Base-by-base conservation (phyloP, 495 filamentous ascomycete genomes). In the Platismatia glauca region DNA sequence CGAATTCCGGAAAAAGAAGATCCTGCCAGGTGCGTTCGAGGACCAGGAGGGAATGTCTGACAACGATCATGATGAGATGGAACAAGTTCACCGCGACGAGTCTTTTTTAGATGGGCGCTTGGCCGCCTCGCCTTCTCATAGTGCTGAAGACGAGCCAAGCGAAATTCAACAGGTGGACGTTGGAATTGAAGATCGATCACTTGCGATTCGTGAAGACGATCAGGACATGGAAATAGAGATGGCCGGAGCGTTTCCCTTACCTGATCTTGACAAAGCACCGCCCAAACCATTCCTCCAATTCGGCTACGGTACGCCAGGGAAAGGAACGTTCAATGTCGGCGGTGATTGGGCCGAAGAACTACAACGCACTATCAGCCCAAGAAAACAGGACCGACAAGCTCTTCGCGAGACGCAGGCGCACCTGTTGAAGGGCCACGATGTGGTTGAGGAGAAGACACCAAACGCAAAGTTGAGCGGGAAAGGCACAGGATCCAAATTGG, bases 91-190 rank as follows among this genome's bases (percentile, higher is more conserved):
- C 57, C 64, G 67, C 35, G 74, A 76, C 50, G 81, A 86, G 81
- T 89, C 88, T 92, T 91, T 93, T 90, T 91, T 89, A 85, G 89
- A 84, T 81, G 86, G 88, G 75, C 83, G 86, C 83, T 88, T 86
- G 83, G 86, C 85, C 82, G 89, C 85, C 84, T 88, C 88, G 73
- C 79, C 83, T 76, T 82, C 81, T 80, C 83, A 87, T 73, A 83
- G 84, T 62, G 75, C 79, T 73, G 81, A 82, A 65, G 82, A 84
- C 59, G 81, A 84, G 73, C 81, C 82, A 75, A 82, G 85, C 64
- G 77, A 78, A 62, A 74, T 75, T 66, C 73, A 79, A 69, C 79
- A 78, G 60, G 81, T 82, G 72, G 82, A 84, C 75, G 79, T 78
- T 67, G 80, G 79, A 68, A 82, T 85, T 72, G 84, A 84, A 74